A percentile compares a stretch with the other conserved stretches of the same genome.
Evolutionary conservation across 2,329 filamentous ascomycete genomes (phyloP).

Genomic region (Hymenoscyphus scutula): DNA sequence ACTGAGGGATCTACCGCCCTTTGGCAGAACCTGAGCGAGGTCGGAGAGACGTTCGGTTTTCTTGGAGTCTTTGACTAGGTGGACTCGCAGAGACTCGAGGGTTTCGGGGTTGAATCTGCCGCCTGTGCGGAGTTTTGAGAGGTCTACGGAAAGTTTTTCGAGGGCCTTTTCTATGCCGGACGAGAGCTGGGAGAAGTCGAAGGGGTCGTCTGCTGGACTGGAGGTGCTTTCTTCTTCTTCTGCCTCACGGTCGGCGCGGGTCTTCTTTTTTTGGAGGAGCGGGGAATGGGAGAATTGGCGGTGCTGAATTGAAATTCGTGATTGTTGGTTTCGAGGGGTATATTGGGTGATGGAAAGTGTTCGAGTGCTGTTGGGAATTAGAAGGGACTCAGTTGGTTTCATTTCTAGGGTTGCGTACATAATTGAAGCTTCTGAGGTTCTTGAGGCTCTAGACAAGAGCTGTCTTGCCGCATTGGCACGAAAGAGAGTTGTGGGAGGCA

Average conservation of each 20-base stretch:
- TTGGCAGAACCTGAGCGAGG: constrained; percentile 65
- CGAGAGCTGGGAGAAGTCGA: constrained; percentile 58
- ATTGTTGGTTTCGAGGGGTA: constrained; percentile 6
- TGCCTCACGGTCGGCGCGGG: constrained; percentile 23
- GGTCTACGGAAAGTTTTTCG: constrained; percentile 56
- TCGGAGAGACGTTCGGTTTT: constrained; percentile 56
- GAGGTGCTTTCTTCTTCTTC: constrained; percentile 18
- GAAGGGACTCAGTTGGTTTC: constrained; percentile 7
- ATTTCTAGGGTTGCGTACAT: constrained; percentile 15
- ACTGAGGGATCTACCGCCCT: constrained; percentile 57
- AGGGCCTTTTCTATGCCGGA: constrained; percentile 53
- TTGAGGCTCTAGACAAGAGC: constrained; percentile 6
- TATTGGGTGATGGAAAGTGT: not conserved
- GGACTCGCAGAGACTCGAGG: constrained; percentile 60
- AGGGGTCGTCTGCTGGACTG: constrained; percentile 47
- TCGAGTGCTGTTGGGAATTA: constrained; percentile 11
- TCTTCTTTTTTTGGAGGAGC: constrained; percentile 30
- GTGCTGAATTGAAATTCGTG: not conserved
- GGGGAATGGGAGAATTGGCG: constrained; percentile 21
- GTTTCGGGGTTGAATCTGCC: constrained; percentile 61
- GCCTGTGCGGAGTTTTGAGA: constrained; percentile 60
- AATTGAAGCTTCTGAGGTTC: constrained; percentile 16
- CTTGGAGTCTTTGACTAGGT: constrained; percentile 50
- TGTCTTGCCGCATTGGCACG: constrained; percentile 20
- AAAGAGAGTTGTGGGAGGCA: constrained; percentile 24